Evolutionary conservation across 257 asterid species (phyloP), one percentile per base, ranked within the genome.

Genomic region (Hygrophila difformis): DNA sequence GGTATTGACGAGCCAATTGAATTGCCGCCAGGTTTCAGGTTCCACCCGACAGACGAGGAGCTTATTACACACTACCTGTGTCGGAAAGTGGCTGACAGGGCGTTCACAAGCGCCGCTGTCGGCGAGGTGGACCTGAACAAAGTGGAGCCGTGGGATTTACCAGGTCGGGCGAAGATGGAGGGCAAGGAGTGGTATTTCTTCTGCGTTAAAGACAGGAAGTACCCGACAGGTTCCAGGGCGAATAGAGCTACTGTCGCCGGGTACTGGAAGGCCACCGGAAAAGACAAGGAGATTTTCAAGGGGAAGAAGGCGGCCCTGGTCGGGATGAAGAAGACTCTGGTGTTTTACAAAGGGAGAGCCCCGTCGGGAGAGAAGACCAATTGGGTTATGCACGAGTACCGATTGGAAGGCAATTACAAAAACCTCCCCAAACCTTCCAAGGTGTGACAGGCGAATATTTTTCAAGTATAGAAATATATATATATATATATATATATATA

Each of bases 111-210:
- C 7, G 51, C 16, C 20, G 77, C 68, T 28, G 71, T 82, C 19
- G 91, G 86, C 12, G 91, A 82, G 8, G 94, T 82, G n/a, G 91
- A 82, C 63, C 59, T 82, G 21, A 78, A 82, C 68, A 73, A 63
- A 66, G 94, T 79, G 19, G 94, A 82, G 54, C 94, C 94, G 31
- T 82, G 94, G 94, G 94, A 82, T 46, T 78, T 82, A 64, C 94
- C 94, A 52, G 75, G 94, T 82, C n/a, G n/a, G 66, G 91, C 94
- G 39, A 82, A 76, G 58, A 75, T 82, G 75, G 93, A 89, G 9
- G 93, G 75, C 20, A 81, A 75, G 0, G 88, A 81, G 56, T 78
- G 93, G 93, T 81, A 81, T 44, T 81, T 81, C 23, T 82, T 82
- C 68, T 75, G 85, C 15, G 24, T 82, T 2, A 75, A 71, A 18